phyloP scores from a whole-genome alignment of 106 monocot genomes.

The Xerophyta viscosa region DNA sequence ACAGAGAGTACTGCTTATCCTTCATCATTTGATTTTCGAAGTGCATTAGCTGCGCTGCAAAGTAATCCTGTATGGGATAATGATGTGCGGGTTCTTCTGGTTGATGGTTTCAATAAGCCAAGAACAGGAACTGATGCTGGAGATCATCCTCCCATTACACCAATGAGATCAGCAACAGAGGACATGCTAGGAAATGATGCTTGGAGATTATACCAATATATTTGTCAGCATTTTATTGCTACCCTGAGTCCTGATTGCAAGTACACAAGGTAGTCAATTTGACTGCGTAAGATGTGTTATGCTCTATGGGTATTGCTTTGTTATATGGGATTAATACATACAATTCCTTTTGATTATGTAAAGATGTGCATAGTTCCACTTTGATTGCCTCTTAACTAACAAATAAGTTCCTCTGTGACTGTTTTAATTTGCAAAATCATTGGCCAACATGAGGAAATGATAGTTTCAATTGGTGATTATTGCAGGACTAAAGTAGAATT shows the following conservation, averaged over 20 bases:
- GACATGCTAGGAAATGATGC: conserved; percentile 88
- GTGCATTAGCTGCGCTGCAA: conserved; percentile 40
- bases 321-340: no score
- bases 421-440: no score
- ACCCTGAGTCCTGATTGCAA: conserved; percentile 83
- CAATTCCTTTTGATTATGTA: no score
- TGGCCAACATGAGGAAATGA: no score
- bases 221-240: conserved; percentile 96
- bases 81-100: conserved; percentile 48
- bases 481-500: conserved; percentile 83
- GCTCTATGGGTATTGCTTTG: neutral
- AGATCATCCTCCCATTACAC: conserved; percentile 96
- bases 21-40: conserved; percentile 80
- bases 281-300: neutral
- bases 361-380: no score
- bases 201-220: conserved; percentile 87
- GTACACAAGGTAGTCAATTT: conserved; percentile 53
- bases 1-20: conserved; percentile 98
- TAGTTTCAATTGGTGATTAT: conserved; percentile 5
- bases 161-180: conserved; percentile 79
- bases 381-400: no score
- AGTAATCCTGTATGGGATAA: conserved; percentile 65
- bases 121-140: conserved; percentile 79
- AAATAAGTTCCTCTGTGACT: no score
- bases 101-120: conserved; percentile 71